Conservation (phyloP, 352 stramenopile genomes). For the Pythium pyrilobum region DNA sequence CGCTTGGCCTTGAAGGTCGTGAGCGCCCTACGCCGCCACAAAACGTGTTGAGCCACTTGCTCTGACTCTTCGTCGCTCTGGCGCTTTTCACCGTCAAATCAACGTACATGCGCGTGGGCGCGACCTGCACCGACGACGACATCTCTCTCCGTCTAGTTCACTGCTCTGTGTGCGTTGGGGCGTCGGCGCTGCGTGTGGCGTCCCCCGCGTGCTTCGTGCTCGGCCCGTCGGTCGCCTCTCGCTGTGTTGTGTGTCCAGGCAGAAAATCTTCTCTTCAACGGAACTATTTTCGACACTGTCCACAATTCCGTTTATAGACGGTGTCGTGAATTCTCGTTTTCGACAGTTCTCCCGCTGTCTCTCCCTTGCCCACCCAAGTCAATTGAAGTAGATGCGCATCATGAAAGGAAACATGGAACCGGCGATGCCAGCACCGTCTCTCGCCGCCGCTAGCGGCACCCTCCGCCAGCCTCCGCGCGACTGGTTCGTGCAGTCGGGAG, state of each 20-base stretch:
- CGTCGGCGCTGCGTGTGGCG: not conserved
- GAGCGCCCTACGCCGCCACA: conserved; percentile 47
- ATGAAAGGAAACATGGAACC: conserved; percentile 14
- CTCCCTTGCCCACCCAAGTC: not conserved
- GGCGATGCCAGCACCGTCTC: not conserved
- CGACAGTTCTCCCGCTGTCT: not conserved
- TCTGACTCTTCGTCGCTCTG: too few relatives aligned
- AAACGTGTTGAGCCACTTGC: too few relatives aligned
- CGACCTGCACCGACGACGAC: conserved; percentile 47
- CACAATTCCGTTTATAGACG: conserved; percentile 2
- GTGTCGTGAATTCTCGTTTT: conserved; percentile 8
- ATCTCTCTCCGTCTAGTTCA: conserved; percentile 12
- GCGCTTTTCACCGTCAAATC: not conserved
- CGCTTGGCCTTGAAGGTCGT: conserved; percentile 82
- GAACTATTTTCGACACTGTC: conserved; percentile 20
- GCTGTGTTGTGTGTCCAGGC: conserved; percentile 4
- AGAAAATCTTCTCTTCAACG: conserved; percentile 17
- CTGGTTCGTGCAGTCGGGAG: conserved; percentile 45
- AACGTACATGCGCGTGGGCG: conserved; percentile 78
- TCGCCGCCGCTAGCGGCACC: not conserved
- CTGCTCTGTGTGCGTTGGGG: not conserved
- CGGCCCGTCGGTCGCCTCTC: too few relatives aligned
- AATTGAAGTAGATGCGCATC: conserved; percentile 4
- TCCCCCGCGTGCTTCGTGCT: too few relatives aligned
- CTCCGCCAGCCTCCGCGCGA: conserved; percentile 9